Evolutionary conservation across 495 filamentous ascomycete genomes (phyloP), one percentile per base, ranked within the genome.

Genomic region (Aspergillus coremiiformis): DNA sequence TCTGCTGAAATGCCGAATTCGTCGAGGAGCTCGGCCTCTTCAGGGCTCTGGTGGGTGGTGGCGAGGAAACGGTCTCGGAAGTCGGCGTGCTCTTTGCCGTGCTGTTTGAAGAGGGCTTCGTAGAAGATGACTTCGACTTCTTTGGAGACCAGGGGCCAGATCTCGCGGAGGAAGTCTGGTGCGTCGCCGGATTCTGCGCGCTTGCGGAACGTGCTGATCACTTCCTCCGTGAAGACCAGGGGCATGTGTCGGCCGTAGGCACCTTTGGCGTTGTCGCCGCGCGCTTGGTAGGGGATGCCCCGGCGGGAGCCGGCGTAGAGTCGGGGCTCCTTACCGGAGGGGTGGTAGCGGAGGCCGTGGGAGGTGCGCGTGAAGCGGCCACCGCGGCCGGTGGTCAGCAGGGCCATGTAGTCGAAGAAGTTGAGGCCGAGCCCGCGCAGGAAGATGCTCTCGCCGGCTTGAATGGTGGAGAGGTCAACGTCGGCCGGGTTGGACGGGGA

Each of bases 91-190:
- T 44, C 47, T 14, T n/a, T n/a, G 11, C 39, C 22, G n/a, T 53
- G 44, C 30, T 49, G 49, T 17, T 35, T 44, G 22, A 61, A 30
- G 15, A 61, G 17, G 35, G 32, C 24, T 43, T 52, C 47, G 44
- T 61, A 61, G 52, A 52, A 61, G 29, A 59, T 51, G 5, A 19
- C 35, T 27, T 61, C 58, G 19, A 61, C 55, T 20, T 61, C 58
- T 44, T 53, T 58, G 8, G 47, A 43, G 6, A 61, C 48, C 0
- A 59, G 47, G 1, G 58, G 58, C 55, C 55, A 58, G 33, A 61
- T 47, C 20, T 61, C 58, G 1, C 14, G 33, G 12, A 47, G 11
- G 39, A 61, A 61, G 42, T 55, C 47, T 5, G 55, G 58, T 17
- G 55, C 41, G 10, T 53, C 12, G 12, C 44, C 54, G 7, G 39